A percentile compares a stretch with the other conserved stretches of the same genome.
Conservation (phyloP, 2,329 filamentous ascomycete genomes). For the Bipolaris gigantea region DNA sequence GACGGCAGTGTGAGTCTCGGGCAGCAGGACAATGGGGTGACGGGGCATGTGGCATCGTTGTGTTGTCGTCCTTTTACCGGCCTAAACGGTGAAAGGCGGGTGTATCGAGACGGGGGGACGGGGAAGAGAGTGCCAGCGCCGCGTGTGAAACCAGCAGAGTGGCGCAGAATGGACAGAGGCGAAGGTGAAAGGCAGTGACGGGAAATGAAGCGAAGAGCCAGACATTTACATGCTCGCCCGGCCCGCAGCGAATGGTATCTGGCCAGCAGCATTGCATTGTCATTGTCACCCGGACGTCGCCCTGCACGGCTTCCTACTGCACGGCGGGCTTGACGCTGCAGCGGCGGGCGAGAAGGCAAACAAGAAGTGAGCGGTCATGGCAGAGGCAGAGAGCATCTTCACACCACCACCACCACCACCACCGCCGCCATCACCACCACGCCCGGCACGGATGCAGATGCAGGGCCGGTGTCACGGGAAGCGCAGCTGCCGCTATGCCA, state of each 20-base stretch:
- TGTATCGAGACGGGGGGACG: slow-evolving; percentile 22
- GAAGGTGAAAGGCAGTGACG: slow-evolving; percentile 23
- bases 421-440: slow-evolving; percentile 1
- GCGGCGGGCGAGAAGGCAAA: slow-evolving; percentile 27
- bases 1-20: slow-evolving; percentile 22
- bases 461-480: slow-evolving; percentile 22
- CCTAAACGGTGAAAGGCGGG: slow-evolving; percentile 11
- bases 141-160: slow-evolving; percentile 34
- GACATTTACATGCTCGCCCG: slow-evolving; percentile 37
- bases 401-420: neutral
- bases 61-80: slow-evolving; percentile 30
- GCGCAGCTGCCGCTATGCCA: slow-evolving; percentile 12
- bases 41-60: slow-evolving; percentile 38
- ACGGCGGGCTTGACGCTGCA: slow-evolving; percentile 34
- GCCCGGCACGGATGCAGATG: slow-evolving; percentile 7
- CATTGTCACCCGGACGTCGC: slow-evolving; percentile 35
- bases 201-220: slow-evolving; percentile 37
- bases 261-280: slow-evolving; percentile 14
- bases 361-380: slow-evolving; percentile 28
- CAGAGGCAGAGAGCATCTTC: slow-evolving; percentile 5
- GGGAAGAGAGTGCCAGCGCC: slow-evolving; percentile 32
- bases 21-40: slow-evolving; percentile 31
- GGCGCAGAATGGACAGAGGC: slow-evolving; percentile 18
- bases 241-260: slow-evolving; percentile 26
- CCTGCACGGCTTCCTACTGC: slow-evolving; percentile 34